Conservation (phyloP, 192 early-diverging fungal species). For the Gaertneriomyces semiglobifer region DNA sequence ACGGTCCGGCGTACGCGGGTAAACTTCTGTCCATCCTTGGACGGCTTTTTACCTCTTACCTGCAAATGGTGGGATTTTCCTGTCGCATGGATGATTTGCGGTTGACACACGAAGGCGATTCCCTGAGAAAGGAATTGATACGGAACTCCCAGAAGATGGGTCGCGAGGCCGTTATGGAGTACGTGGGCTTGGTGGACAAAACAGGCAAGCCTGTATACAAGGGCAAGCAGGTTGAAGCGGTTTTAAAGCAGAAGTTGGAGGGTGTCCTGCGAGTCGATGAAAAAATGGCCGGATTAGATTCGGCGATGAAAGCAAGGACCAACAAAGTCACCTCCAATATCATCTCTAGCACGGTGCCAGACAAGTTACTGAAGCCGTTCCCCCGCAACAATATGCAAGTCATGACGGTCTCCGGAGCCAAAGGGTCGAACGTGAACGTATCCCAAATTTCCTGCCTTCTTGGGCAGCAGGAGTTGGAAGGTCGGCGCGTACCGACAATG, state of each 20-base stretch:
- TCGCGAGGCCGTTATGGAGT: conserved; percentile 67
- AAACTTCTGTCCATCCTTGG: conserved; percentile 86
- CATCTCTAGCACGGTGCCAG: conserved; percentile 73
- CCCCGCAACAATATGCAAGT: conserved; percentile 98
- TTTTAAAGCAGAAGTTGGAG: conserved; percentile 56
- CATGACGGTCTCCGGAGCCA: conserved; percentile 98
- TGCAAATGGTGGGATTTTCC: conserved; percentile 86
- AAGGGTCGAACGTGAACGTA: conserved; percentile 92
- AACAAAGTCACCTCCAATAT: conserved; percentile 78
- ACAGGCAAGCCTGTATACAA: conserved; percentile 33
- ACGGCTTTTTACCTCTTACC: conserved; percentile 84
- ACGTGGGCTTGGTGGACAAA: conserved; percentile 61
- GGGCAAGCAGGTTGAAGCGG: conserved; percentile 30
- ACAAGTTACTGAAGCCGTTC: conserved; percentile 71
- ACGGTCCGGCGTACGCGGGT: conserved; percentile 83
- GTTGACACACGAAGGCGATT: conserved; percentile 79
- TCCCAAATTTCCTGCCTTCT: conserved; percentile 96
- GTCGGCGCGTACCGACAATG: conserved; percentile 96
- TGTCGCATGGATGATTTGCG: conserved; percentile 99
- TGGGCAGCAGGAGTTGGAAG: conserved; percentile 98
- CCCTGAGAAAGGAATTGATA: conserved; percentile 70
- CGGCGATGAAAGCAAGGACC: conserved; percentile 77
- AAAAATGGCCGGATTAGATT: conserved; percentile 85
- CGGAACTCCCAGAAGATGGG: conserved; percentile 60
- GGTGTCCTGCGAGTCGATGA: conserved; percentile 79